Base-by-base conservation (phyloP, 306 rosid species). In the Dryas octopetala region DNA sequence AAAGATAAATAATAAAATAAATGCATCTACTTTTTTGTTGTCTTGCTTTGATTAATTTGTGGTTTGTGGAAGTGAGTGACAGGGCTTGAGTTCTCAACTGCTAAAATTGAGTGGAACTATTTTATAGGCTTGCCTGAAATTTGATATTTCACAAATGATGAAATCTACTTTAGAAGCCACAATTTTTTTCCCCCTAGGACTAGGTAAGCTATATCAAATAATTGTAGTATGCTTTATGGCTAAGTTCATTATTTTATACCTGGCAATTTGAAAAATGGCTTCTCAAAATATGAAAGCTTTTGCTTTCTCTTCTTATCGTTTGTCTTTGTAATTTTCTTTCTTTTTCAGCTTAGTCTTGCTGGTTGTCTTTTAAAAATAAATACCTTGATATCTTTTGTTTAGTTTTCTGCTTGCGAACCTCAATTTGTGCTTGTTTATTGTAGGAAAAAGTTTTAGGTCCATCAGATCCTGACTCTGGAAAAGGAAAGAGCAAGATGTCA, bases 401-500 rank as follows among this genome's bases (percentile, higher is more conserved):
- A 26, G 51, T 7, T 62, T 74, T 78, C 63, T 15, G 54, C 14
- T 51, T 15, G 26, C 43, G 38, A 52, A 58, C 50, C 53, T 80
- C 75, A 78, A 78, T 70, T 70, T 23, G 69, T 32, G 16, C 55
- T 9, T 77, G 57, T 80, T 78, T 60, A 57, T 68, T 83, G 81
- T 82, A 95, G 99, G 99, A 95, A 80, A 95, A 92, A 41, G 96
- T 95, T 64, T 71, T 91, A 74, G 83, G 87, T 11, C 55, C 90
- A 12, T 91, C 97, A 3, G 97, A 92, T 74, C 60, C 97, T 2
- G 97, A 92, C 78, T 90, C 98, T 19, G 99, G 98, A 78, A 96
- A 96, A 83, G 99, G 99, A 69, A 96, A 96, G 89, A 96, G 99
- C 96, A 96, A 96, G 86, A 84, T 90, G 84, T 86, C 86, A 8